Evolutionary conservation across 805 yeast genomes (phyloP).

Genomic region (Wickerhamomyces alni): DNA sequence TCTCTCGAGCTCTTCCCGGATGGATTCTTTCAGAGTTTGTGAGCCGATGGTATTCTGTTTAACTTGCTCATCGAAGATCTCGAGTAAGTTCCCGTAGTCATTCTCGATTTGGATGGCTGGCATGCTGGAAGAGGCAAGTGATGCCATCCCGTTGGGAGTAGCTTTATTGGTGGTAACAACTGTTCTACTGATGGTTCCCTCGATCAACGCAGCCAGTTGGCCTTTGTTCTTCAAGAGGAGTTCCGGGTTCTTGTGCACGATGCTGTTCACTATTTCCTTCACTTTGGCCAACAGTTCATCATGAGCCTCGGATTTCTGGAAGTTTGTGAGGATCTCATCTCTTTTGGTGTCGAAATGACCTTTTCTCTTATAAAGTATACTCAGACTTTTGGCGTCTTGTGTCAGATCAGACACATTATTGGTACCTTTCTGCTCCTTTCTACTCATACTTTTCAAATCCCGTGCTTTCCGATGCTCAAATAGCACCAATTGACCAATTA

Average conservation of each 20-base stretch:
- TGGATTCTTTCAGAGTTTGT: conserved; percentile 7
- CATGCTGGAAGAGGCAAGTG: not conserved
- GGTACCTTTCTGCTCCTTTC: not conserved
- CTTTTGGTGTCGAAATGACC: conserved; percentile 18
- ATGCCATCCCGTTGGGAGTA: not conserved
- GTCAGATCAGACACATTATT: conserved; percentile 1
- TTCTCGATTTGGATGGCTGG: conserved; percentile 2
- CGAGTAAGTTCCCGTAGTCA: conserved; percentile 7
- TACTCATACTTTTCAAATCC: not conserved
- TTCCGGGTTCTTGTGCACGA: conserved; percentile 17
- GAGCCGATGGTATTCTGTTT: conserved; percentile 11
- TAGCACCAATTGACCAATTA: not conserved
- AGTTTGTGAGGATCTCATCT: conserved; percentile 9
- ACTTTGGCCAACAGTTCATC: conserved; percentile 10
- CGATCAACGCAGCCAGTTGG: conserved; percentile 18
- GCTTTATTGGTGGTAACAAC: not conserved
- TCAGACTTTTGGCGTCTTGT: conserved; percentile 8
- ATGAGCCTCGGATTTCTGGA: conserved; percentile 13
- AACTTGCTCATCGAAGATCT: conserved; percentile 17
- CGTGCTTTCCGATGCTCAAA: not conserved
- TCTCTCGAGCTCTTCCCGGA: conserved; percentile 5
- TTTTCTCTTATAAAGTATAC: conserved; percentile 14
- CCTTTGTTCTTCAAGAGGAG: conserved; percentile 18
- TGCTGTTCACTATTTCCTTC: conserved; percentile 8
- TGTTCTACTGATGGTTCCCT: conserved; percentile 14